Evolutionary conservation across 2,329 filamentous ascomycete species (phyloP), one percentile per base, ranked within the genome.

Genomic region (Ceratocystis eucalypticola): DNA sequence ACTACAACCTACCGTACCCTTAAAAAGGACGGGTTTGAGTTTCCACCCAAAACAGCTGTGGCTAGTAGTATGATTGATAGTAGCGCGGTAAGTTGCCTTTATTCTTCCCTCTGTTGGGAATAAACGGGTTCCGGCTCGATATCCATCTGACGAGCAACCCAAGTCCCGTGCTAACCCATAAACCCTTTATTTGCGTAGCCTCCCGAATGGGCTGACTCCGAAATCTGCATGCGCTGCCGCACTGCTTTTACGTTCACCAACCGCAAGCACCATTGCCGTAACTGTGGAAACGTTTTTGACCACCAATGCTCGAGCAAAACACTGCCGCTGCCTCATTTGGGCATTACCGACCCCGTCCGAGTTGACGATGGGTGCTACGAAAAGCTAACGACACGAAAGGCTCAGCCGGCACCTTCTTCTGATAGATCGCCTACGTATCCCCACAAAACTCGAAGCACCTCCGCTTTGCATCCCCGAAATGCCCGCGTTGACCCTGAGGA

Each of bases 31-130:
- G 64, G 48, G 2, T 95, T 88, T 74, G 84, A 85, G 66, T 99
- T 99, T 70, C 94, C 94, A 1, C 94, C 94, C 3, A 89, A 87
- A 72, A 85, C 87, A 50, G 86, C 89, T 30, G 88, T 99, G 57
- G 83, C 93, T n/a, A 95, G 91, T 76, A 96, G 88, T 76, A 99
- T 99, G 92, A 85, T 97, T 70, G 93, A 99, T 74, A 96, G 91
- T 74, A 96, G 88, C 72, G 94, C 94, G 69, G 91, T 96, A 83
- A 75, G 88, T 81, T 45, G 37, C 15, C 25, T 4, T 41, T 53
- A 28, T 28, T 10, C 33, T 62, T 66, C 41, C 28, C 30, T 59
- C 12, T 41, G 28, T 10, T 37, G 12, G 3, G 8, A 37, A 30
- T 33, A 46, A 44, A 10, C 59, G 5, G 12, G 12, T 17, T 12